phyloP scores from a whole-genome alignment of 192 early-diverging fungal genomes.

The Funneliformis mosseae region DNA sequence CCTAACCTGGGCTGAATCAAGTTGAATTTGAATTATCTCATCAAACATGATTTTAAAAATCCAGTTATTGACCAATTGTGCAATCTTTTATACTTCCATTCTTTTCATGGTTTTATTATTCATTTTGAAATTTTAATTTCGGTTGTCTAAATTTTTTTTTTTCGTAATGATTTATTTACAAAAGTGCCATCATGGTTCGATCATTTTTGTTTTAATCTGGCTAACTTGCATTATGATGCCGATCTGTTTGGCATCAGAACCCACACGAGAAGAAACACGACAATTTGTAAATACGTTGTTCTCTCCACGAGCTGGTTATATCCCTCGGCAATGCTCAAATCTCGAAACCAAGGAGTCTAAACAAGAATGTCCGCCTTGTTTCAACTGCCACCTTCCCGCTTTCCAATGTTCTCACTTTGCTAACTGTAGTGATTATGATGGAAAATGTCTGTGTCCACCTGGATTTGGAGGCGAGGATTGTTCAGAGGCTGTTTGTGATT shows the following conservation, averaged over 20 bases:
- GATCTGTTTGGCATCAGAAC: not conserved
- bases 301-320: not conserved
- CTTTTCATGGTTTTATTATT: no score
- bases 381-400: conserved; percentile 73
- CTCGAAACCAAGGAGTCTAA: not conserved
- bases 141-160: no score
- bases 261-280: not conserved
- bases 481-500: conserved; percentile 69
- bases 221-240: not conserved
- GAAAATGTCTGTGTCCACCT: conserved; percentile 69
- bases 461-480: conserved; percentile 83
- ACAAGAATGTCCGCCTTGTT: conserved; percentile 70
- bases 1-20: no score
- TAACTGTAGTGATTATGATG: conserved; percentile 70
- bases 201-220: not conserved
- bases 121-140: no score
- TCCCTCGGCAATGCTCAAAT: not conserved
- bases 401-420: conserved; percentile 71
- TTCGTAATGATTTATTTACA: not conserved
- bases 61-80: no score
- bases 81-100: no score
- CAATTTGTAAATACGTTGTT: not conserved
- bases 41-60: no score
- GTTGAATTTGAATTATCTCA: no score
- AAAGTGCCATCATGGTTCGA: not conserved